Evolutionary conservation across 1,139 yeast genomes (phyloP), one percentile per base, ranked within the genome.

Genomic region (Nakaseomyces sp.): DNA sequence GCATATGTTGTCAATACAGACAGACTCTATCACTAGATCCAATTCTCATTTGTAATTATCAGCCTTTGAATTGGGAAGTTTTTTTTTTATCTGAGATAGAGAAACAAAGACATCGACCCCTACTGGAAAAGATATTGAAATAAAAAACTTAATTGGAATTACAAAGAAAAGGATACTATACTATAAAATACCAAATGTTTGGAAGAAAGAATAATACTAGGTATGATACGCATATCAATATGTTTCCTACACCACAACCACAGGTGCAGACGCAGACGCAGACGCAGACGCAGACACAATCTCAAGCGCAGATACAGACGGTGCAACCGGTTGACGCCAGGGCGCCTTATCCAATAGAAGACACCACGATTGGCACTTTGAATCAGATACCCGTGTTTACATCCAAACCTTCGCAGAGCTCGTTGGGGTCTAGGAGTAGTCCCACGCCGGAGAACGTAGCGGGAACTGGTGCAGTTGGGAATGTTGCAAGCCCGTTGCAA

Each of bases 261-360:
- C 29, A 26, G 12, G 8, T n/a, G n/a, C 29, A 26, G 29, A 10
- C 29, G 29, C 13, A 10, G n/a, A 9, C 29, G 29, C 13, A 10
- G 29, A 2, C 29, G 29, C 13, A 10, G n/a, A 9, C 29, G 29
- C 13, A 10, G 29, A 2, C 13, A 26, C 29, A 26, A n/a, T n/a
- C 29, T 10, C 29, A 26, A 26, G 8, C 29, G n/a, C 29, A 26
- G 29, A 10, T n/a, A n/a, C 13, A 10, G n/a, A 9, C 29, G 29
- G n/a, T 8, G 29, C 1, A 7, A 9, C 8, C 15, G 18, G 35
- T 13, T 16, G 25, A 19, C 12, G 37, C 25, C 15, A 32, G 25
- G 25, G 25, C 37, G 25, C 57, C 57, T 12, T 53, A 53, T 42
- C 57, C 57, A 9, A 45, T 53, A 52, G 37, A 52, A 28, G 56